Percentiles rank a stretch among this genome's conserved stretches.
These are phyloP conservation scores for Tetracladium maxilliforme DNA, from an alignment of 2,329 filamentous ascomycete species.

Conservation along the genomic window DNA sequence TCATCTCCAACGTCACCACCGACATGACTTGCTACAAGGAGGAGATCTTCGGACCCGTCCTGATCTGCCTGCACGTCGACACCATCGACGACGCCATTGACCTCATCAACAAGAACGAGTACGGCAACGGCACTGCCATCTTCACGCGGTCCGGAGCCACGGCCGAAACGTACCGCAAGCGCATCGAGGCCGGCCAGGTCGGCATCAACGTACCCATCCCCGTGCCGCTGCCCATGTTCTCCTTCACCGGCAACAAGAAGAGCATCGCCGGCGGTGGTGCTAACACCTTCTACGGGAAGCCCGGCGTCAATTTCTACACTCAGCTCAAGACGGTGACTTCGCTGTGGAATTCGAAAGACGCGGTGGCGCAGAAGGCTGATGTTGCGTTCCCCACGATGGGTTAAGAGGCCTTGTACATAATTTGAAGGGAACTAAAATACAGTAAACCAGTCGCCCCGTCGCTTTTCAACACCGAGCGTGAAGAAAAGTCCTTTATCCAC, in stretches of 20 bases:
- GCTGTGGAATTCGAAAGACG: constrained; percentile 52
- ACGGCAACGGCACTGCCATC: constrained; percentile 76
- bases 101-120: constrained; percentile 74
- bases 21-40: constrained; percentile 76
- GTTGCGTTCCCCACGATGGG: constrained; percentile 72
- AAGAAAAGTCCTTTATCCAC: too few species aligned
- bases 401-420: constrained; percentile 7
- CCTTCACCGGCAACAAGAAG: constrained; percentile 46
- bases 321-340: constrained; percentile 63
- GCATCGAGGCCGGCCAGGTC: constrained; percentile 74
- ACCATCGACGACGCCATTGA: constrained; percentile 69
- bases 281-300: constrained; percentile 60
- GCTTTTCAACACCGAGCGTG: too few species aligned
- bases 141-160: constrained; percentile 69
- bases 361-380: constrained; percentile 66
- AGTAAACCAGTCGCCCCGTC: too few species aligned
- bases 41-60: constrained; percentile 75
- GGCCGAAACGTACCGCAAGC: constrained; percentile 62
- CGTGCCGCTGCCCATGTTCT: constrained; percentile 57
- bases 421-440: too few species aligned
- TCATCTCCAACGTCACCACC: constrained; percentile 67
- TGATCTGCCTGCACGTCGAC: constrained; percentile 66
- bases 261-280: constrained; percentile 52
- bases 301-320: constrained; percentile 56
- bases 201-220: constrained; percentile 73